Evolutionary conservation across 2,329 filamentous ascomycete species (phyloP).

Genomic region (Verticillium tricorpus): DNA sequence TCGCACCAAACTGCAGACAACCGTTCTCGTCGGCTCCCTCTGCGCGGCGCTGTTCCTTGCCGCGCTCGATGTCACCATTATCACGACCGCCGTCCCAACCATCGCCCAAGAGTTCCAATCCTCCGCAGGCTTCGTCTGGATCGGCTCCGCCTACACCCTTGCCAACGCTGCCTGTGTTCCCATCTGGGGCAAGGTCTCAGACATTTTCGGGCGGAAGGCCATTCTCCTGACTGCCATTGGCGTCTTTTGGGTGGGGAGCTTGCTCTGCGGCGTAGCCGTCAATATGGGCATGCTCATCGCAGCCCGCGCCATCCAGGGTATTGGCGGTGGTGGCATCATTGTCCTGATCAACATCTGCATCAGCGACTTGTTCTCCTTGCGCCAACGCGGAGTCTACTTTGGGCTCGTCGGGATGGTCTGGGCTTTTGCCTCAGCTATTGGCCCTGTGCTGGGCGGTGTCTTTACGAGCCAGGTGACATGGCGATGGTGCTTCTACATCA

Average conservation of each 20-base stretch:
- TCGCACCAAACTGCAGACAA: slow-evolving; percentile 32
- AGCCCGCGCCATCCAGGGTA: slow-evolving; percentile 43
- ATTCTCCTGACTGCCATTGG: slow-evolving; percentile 41
- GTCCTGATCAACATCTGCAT: slow-evolving; percentile 51
- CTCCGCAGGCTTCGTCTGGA: slow-evolving; percentile 69
- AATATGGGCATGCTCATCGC: slow-evolving; percentile 43
- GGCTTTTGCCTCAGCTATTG: slow-evolving; percentile 62
- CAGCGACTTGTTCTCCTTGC: slow-evolving; percentile 48
- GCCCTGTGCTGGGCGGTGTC: slow-evolving; percentile 59
- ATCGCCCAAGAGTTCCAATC: slow-evolving; percentile 56
- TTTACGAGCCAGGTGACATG: slow-evolving; percentile 59
- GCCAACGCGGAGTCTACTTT: slow-evolving; percentile 45
- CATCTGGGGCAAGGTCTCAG: slow-evolving; percentile 63
- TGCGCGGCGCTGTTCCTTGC: slow-evolving; percentile 33
- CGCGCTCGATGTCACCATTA: slow-evolving; percentile 50
- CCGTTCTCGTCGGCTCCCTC: slow-evolving; percentile 12
- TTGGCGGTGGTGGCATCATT: slow-evolving; percentile 47
- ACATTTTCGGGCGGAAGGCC: slow-evolving; percentile 55
- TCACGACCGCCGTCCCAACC: slow-evolving; percentile 57
- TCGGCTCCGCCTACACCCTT: slow-evolving; percentile 69
- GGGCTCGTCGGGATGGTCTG: slow-evolving; percentile 63
- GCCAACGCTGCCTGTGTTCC: slow-evolving; percentile 63
- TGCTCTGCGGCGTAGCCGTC: slow-evolving; percentile 41
- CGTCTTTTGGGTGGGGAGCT: slow-evolving; percentile 48
- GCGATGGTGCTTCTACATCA: slow-evolving; percentile 49